Evolutionary conservation across 371 early-diverging fungal species (phyloP).

Genomic region (Mortierella sp.): DNA sequence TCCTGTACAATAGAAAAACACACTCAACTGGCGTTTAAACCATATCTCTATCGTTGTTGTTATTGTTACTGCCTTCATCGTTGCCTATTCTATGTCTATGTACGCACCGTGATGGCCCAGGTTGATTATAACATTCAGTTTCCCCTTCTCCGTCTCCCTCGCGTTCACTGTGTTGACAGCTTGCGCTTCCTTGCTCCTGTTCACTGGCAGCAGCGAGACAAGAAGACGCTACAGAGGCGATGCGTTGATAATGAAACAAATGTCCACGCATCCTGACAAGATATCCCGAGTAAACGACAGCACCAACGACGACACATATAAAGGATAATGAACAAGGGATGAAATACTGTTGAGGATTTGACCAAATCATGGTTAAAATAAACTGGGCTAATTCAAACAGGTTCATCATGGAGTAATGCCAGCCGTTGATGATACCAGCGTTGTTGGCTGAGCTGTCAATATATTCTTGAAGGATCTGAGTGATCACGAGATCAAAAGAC

Average conservation of each 20-base stretch:
- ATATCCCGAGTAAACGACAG: conserved; percentile 56
- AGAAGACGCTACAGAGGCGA: conserved; percentile 18
- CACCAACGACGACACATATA: conserved; percentile 54
- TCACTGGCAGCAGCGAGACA: neutral
- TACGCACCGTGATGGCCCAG: conserved; percentile 3
- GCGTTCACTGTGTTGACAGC: neutral
- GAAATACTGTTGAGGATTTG: conserved; percentile 52
- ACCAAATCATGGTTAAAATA: conserved; percentile 58
- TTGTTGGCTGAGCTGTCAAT: conserved; percentile 28
- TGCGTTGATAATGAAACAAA: conserved; percentile 57
- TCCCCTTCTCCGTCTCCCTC: neutral
- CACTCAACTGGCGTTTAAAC: no score
- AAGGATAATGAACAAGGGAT: conserved; percentile 60
- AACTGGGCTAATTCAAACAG: conserved; percentile 59
- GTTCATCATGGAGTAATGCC: conserved; percentile 64
- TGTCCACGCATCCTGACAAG: conserved; percentile 57
- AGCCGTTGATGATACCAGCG: conserved; percentile 60
- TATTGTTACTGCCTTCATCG: neutral
- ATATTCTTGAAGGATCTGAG: conserved; percentile 65
- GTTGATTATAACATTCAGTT: conserved; percentile 19
- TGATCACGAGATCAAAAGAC: conserved; percentile 66
- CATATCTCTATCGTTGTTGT: no score
- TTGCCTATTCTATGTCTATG: conserved; percentile 6
- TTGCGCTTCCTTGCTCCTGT: conserved; percentile 27
- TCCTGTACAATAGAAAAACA: neutral